Conservation (phyloP, 305 asterid genomes). For the Fraxinus greggii region DNA sequence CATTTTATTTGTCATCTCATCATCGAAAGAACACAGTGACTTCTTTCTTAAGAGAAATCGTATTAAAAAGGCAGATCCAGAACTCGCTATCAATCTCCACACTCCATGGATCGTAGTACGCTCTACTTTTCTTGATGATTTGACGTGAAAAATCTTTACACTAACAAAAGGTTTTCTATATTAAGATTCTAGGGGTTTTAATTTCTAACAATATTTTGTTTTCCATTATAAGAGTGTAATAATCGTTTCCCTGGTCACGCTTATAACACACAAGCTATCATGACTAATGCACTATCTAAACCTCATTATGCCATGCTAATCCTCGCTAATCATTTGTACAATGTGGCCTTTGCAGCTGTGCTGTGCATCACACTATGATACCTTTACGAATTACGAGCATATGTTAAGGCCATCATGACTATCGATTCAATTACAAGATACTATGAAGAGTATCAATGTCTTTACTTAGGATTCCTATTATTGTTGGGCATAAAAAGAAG, state of each 20-base stretch:
- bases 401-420: background rate
- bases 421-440: background rate
- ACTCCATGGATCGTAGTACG: no score
- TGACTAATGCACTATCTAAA: slow-evolving; percentile 30
- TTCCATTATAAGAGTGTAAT: background rate
- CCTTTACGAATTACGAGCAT: background rate
- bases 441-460: background rate
- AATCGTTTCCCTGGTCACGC: slow-evolving; percentile 30
- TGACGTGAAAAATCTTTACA: no score
- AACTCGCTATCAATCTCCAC: no score
- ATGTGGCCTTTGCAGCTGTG: background rate
- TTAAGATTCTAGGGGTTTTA: no score
- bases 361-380: background rate
- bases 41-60: no score
- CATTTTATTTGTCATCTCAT: no score
- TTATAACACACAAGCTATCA: slow-evolving; percentile 25
- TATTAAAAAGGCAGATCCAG: no score
- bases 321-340: slow-evolving; percentile 22
- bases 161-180: no score
- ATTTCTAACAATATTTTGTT: background rate
- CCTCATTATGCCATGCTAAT: slow-evolving; percentile 29
- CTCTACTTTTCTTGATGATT: no score
- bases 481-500: background rate
- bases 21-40: no score
- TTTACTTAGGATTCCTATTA: background rate